Base-by-base conservation (phyloP, 345 rosid species). In the Populus euphratica region DNA sequence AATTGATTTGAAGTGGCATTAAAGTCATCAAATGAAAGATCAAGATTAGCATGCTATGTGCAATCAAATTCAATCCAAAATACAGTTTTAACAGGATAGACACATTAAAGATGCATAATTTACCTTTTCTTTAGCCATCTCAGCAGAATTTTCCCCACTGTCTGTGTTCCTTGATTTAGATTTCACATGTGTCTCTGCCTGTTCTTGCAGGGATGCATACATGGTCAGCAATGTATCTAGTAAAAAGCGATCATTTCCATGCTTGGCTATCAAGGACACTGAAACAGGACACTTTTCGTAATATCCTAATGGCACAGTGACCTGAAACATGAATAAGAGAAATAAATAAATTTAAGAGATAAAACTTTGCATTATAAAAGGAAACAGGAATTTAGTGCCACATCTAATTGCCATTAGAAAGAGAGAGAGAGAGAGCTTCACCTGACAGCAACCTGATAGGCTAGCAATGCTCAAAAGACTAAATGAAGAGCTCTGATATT, bases 371-470 rank as follows among this genome's bases (percentile, higher is more conserved):
- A 29, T 18, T 59, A 27, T 9, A 14, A 18, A 8, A 52, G n/a
- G 75, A 72, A 68, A 29, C 36, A 20, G 64, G 29, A 59, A n/a
- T 9, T n/a, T 9, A 10, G 16, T 59, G 29, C 1, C 6, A 4
- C 2, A 1, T 54, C 62, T 54, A 7, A 54, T 54, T 54, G 62
- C 62, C 61, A 20, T 52, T 52, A 7, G 61, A 4, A 2, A 69
- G 38, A 75, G 77, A 68, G 33, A 75, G 74, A 83, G 75, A 79
- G 59, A 35, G 76, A 74, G 39, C 27, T 64, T 72, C 73, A 95
- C 99, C 98, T 96, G 98, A 82, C 99, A 96, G 84, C 98, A 96
- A 72, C 98, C 99, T 2, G 98, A 96, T 65, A 96, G 75, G 80
- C 98, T 94, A 74, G 98, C 94, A 76, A 96, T 87, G 85, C 98